A percentile compares a stretch with the other conserved stretches of the same genome.
These are phyloP conservation scores for Blastobotrys arbuscula DNA, from an alignment of 1,139 yeast genomes.

Conservation along the genomic window DNA sequence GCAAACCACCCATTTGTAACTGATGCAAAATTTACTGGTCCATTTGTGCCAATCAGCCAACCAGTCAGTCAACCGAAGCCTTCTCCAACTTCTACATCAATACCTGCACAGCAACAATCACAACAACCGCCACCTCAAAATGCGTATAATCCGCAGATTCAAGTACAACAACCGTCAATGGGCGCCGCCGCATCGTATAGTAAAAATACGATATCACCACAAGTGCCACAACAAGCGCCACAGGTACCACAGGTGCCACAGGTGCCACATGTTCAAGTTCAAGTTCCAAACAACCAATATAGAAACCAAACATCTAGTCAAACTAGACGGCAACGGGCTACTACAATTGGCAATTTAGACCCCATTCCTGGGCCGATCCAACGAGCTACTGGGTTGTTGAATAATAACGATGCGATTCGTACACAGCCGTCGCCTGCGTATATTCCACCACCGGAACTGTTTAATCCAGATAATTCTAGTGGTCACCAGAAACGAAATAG, in stretches of 20 bases:
- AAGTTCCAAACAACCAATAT: slow-evolving; percentile 10
- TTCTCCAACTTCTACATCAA: not conserved
- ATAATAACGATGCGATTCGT: slow-evolving; percentile 36
- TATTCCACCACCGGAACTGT: slow-evolving; percentile 38
- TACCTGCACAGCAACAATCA: slow-evolving; percentile 2
- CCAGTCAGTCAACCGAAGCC: not conserved
- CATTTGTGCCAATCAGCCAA: slow-evolving; percentile 34
- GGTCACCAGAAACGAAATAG: slow-evolving; percentile 9
- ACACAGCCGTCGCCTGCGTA: slow-evolving; percentile 40
- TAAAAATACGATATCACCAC: no score
- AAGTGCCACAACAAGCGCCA: slow-evolving; percentile 3
- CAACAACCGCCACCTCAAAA: slow-evolving; percentile 11
- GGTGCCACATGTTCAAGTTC: not conserved
- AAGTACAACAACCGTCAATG: slow-evolving; percentile 6
- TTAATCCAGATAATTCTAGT: slow-evolving; percentile 11
- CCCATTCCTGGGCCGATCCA: slow-evolving; percentile 40
- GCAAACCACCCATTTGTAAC: slow-evolving; percentile 85
- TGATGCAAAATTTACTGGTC: slow-evolving; percentile 32
- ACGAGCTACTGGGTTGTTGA: slow-evolving; percentile 39
- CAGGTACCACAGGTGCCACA: slow-evolving; percentile 4
- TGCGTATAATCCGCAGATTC: not conserved
- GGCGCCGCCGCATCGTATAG: not conserved
- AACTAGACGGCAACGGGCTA: slow-evolving; percentile 35
- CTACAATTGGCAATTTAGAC: slow-evolving; percentile 39
- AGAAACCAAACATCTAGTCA: slow-evolving; percentile 12